Conservation (phyloP, 108 stramenopile species). For the Cyclotella sp. region DNA sequence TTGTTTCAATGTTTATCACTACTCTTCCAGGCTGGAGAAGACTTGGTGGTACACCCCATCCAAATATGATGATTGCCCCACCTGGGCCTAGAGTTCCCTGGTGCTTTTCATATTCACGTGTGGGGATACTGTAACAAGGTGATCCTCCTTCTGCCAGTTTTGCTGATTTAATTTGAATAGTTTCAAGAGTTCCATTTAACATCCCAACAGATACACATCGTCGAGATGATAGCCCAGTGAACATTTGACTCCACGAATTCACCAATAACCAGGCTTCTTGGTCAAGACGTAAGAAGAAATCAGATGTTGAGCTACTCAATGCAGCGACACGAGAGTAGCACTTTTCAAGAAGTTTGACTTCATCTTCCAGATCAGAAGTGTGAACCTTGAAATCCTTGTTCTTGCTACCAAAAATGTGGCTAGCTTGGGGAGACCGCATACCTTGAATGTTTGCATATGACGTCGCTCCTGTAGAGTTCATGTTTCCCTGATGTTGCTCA, state of each 20-base stretch:
- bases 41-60: constrained; percentile 75
- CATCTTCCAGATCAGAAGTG: constrained; percentile 48
- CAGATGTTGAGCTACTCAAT: constrained; percentile 59
- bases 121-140: constrained; percentile 72
- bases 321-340: constrained; percentile 65
- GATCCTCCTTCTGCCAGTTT: constrained; percentile 79
- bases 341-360: constrained; percentile 72
- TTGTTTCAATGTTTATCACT: constrained; percentile 80
- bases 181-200: constrained; percentile 74
- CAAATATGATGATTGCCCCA: constrained; percentile 77
- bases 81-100: constrained; percentile 75
- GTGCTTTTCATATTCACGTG: constrained; percentile 67
- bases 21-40: constrained; percentile 74
- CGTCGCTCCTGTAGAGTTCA: constrained; percentile 43
- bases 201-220: constrained; percentile 78
- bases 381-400: constrained; percentile 59
- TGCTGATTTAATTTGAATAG: constrained; percentile 77
- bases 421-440: constrained; percentile 58
- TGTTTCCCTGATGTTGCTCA: constrained; percentile 41
- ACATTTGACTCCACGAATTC: constrained; percentile 71
- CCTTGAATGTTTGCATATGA: constrained; percentile 70
- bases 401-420: constrained; percentile 74
- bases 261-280: constrained; percentile 81
- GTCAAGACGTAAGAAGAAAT: constrained; percentile 68
- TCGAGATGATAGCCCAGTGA: constrained; percentile 74